Base-by-base conservation (phyloP, 441 rosid genomes). In the Cnidoscolus chayamansa region DNA sequence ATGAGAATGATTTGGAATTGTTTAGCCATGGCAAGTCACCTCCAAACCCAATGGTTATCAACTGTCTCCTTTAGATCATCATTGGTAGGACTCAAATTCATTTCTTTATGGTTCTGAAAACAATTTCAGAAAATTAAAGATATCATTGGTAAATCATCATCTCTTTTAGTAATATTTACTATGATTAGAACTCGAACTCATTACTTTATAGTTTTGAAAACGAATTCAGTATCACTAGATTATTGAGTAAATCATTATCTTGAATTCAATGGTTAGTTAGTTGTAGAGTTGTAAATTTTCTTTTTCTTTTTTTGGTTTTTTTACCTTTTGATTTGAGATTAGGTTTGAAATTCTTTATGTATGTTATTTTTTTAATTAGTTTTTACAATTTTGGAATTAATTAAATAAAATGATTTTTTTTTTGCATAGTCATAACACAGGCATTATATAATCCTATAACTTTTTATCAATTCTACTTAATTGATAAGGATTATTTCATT, bases 1-100 rank as follows among this genome's bases (percentile, higher is more conserved):
- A 67, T 63, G 91, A 89, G 84, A 86, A 87, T 78, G 88, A 86
- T 73, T 51, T 82, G 78, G 80, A 86, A 80, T 61, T 82, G 77
- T 76, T 84, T 53, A 77, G 72, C 71, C 74, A 85, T 50, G 81
- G 75, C 25, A 70, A 73, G 58, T 17, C 71, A 64, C 51, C 78
- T 70, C 51, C 78, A 68, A 12, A 10, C 13, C 80, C 85, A 10
- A 35, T 65, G 35, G 67, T 84, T 40, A 40, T 40, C 65, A 78
- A 80, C 76, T 86, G 87, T 64, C 78, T 79, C 60, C 54, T 80
- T 17, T 87, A 74, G 78, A 53, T 56, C 31, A n/a, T 56, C 20
- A 56, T 30, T 25, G 25, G 25, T 25, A 25, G 25, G 25, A 25
- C 25, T 25, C 25, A 25, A 25, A 25, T 25, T 25, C 25, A 25